These are phyloP conservation scores for Boletellus ananas DNA, from an alignment of 768 basidiomycete genomes.

Conservation along the genomic window DNA sequence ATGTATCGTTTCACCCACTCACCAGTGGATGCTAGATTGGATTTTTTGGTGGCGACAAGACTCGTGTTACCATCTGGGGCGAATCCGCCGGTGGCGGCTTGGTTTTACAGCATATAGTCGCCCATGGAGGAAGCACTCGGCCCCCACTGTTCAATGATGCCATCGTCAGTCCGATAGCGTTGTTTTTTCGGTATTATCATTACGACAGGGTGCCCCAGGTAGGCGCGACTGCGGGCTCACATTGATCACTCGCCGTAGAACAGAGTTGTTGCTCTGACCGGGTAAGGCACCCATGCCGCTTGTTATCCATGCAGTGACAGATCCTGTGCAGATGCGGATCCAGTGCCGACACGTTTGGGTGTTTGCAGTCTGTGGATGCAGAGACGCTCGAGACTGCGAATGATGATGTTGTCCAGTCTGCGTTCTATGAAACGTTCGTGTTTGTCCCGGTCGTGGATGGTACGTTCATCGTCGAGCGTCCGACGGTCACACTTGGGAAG, in stretches of 20 bases:
- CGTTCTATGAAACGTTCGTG: conserved; percentile 38
- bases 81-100: conserved; percentile 34
- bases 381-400: conserved; percentile 34
- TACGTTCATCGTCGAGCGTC: conserved; percentile 40
- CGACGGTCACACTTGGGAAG: conserved; percentile 34
- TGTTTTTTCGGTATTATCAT: conserved; percentile 33
- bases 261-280: conserved; percentile 5
- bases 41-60: conserved; percentile 33
- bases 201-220: conserved; percentile 31
- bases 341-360: conserved; percentile 34
- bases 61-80: conserved; percentile 36
- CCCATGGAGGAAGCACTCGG: conserved; percentile 32
- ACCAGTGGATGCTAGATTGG: conserved; percentile 21
- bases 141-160: conserved; percentile 32
- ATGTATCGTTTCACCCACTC: background rate
- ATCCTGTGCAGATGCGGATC: conserved; percentile 30
- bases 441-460: conserved; percentile 50
- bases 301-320: conserved; percentile 1
- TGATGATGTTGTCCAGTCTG: conserved; percentile 25
- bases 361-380: conserved; percentile 36
- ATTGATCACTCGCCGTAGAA: conserved; percentile 16
- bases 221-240: background rate
- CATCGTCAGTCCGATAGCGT: conserved; percentile 31
- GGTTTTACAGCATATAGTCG: conserved; percentile 34
- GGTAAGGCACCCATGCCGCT: conserved; percentile 6